phyloP scores from a whole-genome alignment of 1,284 basidiomycete species.

The Xanthoconium separans region DNA sequence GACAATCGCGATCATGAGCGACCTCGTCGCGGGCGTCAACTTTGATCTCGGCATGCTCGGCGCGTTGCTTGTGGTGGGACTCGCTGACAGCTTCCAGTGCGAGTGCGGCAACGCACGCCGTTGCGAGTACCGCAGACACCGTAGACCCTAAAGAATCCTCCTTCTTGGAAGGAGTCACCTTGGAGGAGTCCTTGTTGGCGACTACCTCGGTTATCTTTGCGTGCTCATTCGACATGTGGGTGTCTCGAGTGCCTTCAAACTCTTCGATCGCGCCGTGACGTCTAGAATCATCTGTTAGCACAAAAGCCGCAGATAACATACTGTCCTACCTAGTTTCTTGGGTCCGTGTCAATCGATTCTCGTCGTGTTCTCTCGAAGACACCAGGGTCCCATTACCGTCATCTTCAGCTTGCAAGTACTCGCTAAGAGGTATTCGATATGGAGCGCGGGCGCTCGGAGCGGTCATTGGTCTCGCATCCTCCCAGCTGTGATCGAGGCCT shows the following conservation, averaged over 20 bases:
- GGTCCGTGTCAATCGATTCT: background rate
- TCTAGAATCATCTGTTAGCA: constrained; percentile 9
- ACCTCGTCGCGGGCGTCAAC: background rate
- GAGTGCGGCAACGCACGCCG: constrained; percentile 11
- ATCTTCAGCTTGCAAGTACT: constrained; percentile 3
- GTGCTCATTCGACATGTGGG: background rate
- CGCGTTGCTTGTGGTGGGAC: constrained; percentile 3
- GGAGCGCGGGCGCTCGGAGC: background rate
- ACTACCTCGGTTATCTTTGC: background rate
- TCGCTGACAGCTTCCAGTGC: constrained; percentile 12
- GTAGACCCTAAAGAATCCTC: constrained; percentile 2
- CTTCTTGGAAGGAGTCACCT: constrained; percentile 1
- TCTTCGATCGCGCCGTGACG: background rate
- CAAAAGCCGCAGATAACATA: background rate
- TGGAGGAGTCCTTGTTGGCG: background rate
- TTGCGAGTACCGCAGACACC: constrained; percentile 10
- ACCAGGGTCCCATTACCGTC: background rate
- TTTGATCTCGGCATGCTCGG: background rate
- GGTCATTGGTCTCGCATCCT: background rate
- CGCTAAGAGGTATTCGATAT: constrained; percentile 23
- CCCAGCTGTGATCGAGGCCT: constrained; percentile 6
- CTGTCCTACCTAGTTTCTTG: constrained; percentile 6
- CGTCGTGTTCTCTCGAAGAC: background rate
- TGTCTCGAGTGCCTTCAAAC: background rate
- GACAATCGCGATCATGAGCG: background rate